Evolutionary conservation across 2,329 filamentous ascomycete species (phyloP).

Genomic region (Xylariaceae sp.): DNA sequence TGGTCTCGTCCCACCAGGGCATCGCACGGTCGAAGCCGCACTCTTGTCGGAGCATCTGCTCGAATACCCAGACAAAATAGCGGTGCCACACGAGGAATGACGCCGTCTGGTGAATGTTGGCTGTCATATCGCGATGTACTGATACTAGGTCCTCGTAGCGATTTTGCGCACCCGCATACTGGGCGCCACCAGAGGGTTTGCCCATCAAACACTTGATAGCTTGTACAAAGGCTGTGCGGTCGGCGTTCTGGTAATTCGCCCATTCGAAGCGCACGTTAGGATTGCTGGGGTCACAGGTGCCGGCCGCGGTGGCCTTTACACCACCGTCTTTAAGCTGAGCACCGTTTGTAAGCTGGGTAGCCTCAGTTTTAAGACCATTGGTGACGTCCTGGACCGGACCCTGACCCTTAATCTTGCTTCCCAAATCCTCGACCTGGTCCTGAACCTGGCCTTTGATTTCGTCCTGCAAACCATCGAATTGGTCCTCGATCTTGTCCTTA

Average conservation of each 20-base stretch:
- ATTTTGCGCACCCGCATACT: constrained; percentile 36
- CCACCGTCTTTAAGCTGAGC: too few relatives aligned
- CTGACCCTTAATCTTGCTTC: not conserved
- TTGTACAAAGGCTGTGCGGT: constrained; percentile 42
- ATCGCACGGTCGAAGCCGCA: constrained; percentile 45
- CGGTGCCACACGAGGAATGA: constrained; percentile 49
- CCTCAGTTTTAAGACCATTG: not conserved
- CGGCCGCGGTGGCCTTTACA: too few relatives aligned
- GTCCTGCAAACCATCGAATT: not conserved
- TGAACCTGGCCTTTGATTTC: not conserved
- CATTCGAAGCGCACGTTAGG: constrained; percentile 40
- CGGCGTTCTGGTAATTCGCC: constrained; percentile 38
- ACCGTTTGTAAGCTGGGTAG: too few relatives aligned
- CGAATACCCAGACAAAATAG: constrained; percentile 45
- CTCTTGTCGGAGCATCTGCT: constrained; percentile 46
- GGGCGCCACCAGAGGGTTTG: constrained; percentile 36
- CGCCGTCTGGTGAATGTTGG: constrained; percentile 33
- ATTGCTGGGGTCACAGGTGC: constrained; percentile 36
- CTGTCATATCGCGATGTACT: constrained; percentile 45
- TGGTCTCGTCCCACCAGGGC: constrained; percentile 50
- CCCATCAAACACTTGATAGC: constrained; percentile 44
- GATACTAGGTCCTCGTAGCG: constrained; percentile 48
- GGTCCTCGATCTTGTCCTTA: constrained; percentile 13
- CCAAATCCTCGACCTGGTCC: not conserved
- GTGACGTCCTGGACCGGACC: not conserved